phyloP scores from a whole-genome alignment of 768 basidiomycete species.

The Tubosaeta sp. region DNA sequence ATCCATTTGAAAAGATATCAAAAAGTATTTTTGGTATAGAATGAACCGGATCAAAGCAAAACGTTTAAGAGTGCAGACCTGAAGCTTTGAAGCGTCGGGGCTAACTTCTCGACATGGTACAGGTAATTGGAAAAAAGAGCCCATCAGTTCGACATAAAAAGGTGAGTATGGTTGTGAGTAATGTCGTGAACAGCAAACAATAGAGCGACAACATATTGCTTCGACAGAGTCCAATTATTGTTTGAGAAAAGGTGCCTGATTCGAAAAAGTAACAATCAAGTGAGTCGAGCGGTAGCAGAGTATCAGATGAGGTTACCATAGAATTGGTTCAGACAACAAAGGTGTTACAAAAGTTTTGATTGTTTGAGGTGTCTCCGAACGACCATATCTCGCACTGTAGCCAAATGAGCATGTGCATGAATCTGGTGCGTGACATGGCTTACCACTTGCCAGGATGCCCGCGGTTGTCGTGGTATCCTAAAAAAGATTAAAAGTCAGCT shows the following conservation, averaged over 20 bases:
- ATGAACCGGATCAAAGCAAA: conserved; percentile 3
- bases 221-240: conserved; percentile 10
- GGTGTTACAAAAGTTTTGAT: conserved; percentile 56
- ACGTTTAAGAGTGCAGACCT: background rate
- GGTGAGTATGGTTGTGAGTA: conserved; percentile 5
- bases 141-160: background rate
- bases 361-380: conserved; percentile 74
- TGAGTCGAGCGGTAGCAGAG: background rate
- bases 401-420: conserved; percentile 2
- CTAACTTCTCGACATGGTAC: background rate
- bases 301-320: conserved; percentile 7
- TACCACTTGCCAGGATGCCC: conserved; percentile 74
- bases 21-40: background rate
- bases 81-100: background rate
- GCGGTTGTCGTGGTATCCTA: conserved; percentile 69
- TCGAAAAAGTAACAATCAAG: conserved; percentile 1
- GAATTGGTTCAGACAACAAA: background rate
- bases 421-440: conserved; percentile 18
- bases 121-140: background rate
- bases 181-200: conserved; percentile 3
- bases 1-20: conserved; percentile 3
- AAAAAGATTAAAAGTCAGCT: conserved; percentile 1
- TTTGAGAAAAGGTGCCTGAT: conserved; percentile 4
- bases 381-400: conserved; percentile 74
- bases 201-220: conserved; percentile 13